Percentiles rank a stretch among this genome's conserved stretches.
Conservation (phyloP, 768 basidiomycete genomes). For the Neoboletus magnificus region DNA sequence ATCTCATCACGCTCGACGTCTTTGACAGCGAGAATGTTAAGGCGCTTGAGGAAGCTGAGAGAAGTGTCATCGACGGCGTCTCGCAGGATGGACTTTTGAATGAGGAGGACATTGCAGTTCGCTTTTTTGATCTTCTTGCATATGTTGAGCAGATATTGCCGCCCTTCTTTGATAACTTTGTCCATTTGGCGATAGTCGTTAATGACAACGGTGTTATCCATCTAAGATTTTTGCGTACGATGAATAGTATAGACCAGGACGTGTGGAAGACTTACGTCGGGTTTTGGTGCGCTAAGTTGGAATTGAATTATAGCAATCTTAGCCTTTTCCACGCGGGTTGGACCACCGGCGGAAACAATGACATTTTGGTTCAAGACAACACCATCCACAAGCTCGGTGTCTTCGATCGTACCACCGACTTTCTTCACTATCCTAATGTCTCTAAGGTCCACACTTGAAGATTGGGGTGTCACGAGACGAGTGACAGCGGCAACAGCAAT, state of each 20-base stretch:
- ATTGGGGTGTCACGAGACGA: constrained; percentile 81
- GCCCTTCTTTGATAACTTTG: constrained; percentile 98
- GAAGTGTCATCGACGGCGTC: constrained; percentile 99
- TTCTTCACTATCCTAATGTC: constrained; percentile 98
- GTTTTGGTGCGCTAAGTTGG: constrained; percentile 96
- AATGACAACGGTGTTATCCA: constrained; percentile 99
- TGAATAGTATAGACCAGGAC: neutral
- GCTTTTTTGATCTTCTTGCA: constrained; percentile 99
- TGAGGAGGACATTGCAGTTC: constrained; percentile 98
- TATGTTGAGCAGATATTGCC: constrained; percentile 94
- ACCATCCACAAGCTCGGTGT: constrained; percentile 94
- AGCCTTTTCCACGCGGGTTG: constrained; percentile 94
- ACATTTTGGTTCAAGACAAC: constrained; percentile 98
- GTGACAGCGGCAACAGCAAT: constrained; percentile 97
- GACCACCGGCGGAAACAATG: constrained; percentile 85
- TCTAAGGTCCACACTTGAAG: constrained; percentile 92
- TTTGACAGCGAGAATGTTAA: constrained; percentile 95
- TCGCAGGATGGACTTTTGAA: constrained; percentile 98
- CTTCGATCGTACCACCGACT: constrained; percentile 98
- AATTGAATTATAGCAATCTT: constrained; percentile 99
- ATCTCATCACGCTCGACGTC: constrained; percentile 99
- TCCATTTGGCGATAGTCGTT: constrained; percentile 99
- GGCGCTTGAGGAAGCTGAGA: constrained; percentile 93
- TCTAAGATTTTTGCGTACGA: constrained; percentile 45
- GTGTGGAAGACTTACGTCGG: constrained; percentile 63